Evolutionary conservation across 805 yeast species (phyloP).

Genomic region (Tetrapisispora taiwanensis): DNA sequence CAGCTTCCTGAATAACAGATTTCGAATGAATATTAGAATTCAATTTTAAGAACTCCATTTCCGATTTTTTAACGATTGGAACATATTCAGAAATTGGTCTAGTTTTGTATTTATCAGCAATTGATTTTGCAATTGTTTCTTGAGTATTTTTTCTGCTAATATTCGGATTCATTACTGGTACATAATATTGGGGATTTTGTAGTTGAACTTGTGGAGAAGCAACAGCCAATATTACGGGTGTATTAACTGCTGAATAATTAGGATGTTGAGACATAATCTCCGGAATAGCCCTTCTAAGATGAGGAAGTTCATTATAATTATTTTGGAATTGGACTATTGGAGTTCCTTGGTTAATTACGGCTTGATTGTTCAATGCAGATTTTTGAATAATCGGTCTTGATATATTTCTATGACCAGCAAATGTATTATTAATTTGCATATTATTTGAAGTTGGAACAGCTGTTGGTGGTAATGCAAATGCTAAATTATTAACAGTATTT

Average conservation of each 20-base stretch:
- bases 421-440: background rate
- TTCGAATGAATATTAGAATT: slow-evolving; percentile 23
- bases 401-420: background rate
- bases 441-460: background rate
- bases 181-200: background rate
- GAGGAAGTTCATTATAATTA: background rate
- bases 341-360: background rate
- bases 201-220: background rate
- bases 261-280: background rate
- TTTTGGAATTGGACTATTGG: background rate
- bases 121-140: slow-evolving; percentile 24
- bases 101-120: slow-evolving; percentile 24
- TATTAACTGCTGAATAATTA: background rate
- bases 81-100: slow-evolving; percentile 38
- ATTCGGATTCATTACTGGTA: background rate
- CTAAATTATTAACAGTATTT: background rate
- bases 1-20: slow-evolving; percentile 23
- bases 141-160: slow-evolving; percentile 13
- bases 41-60: slow-evolving; percentile 26
- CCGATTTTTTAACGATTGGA: slow-evolving; percentile 35
- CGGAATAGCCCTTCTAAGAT: slow-evolving; percentile 1
- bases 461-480: background rate
- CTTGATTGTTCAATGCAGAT: background rate
- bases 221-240: background rate
- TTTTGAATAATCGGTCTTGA: background rate